A percentile compares a stretch with the other conserved stretches of the same genome.
phyloP scores from a whole-genome alignment of 139 green algal genomes.

The Tetradesmus obliquus region DNA sequence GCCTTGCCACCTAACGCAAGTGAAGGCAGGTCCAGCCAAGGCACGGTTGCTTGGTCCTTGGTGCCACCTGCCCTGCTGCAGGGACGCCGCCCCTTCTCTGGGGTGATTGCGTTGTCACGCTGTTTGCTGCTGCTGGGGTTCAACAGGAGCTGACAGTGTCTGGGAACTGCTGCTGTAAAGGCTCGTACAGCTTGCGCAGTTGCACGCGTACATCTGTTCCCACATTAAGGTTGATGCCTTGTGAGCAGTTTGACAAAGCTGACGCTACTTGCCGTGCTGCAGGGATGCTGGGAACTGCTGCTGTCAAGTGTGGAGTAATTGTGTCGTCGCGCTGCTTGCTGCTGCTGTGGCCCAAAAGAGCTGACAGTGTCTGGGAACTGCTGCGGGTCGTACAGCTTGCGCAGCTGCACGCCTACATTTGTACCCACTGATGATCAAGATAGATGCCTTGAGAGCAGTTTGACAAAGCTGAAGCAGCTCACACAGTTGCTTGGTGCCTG shows the following conservation, averaged over 20 bases:
- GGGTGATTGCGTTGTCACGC: background rate
- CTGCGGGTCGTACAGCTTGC: background rate
- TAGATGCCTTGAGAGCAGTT: background rate
- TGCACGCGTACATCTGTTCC: background rate
- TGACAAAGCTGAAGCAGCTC: too few species aligned
- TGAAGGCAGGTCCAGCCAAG: background rate
- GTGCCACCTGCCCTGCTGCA: background rate
- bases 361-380: background rate
- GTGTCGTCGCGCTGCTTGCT: background rate
- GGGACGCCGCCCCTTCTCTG: background rate
- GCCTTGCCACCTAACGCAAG: background rate
- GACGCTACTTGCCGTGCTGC: background rate
- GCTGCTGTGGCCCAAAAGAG: background rate
- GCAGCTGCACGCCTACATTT: background rate
- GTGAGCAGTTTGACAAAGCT: background rate
- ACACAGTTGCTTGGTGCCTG: too few species aligned
- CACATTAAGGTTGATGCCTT: background rate
- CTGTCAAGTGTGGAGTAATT: background rate
- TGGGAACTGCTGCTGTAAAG: background rate
- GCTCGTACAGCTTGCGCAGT: conserved; percentile 8
- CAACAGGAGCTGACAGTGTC: background rate
- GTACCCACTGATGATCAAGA: background rate
- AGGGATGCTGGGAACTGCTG: background rate
- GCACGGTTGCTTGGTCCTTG: background rate
- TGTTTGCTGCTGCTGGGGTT: background rate